Percentiles rank a stretch among this genome's conserved stretches.
Conservation (phyloP, 148 eudicot species). For the Salicornia ramosissima region DNA sequence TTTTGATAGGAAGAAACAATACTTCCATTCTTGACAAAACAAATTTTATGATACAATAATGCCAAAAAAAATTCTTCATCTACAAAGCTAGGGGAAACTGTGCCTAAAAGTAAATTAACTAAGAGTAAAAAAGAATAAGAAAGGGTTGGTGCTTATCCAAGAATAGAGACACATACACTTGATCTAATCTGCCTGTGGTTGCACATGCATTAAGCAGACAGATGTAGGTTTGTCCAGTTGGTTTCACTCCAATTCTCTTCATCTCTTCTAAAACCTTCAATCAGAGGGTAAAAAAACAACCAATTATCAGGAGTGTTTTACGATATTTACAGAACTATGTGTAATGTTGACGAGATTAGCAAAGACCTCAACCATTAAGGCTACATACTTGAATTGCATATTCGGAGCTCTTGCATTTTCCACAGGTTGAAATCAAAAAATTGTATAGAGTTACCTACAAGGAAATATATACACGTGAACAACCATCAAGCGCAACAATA, state of each 20-base stretch:
- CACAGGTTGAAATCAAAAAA: constrained; percentile 79
- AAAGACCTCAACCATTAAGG: constrained; percentile 10
- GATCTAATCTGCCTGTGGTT: constrained; percentile 69
- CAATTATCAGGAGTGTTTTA: neutral
- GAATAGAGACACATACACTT: constrained; percentile 56
- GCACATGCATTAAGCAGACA: constrained; percentile 95
- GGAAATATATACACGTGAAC: constrained; percentile 11
- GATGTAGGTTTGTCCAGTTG: constrained; percentile 85
- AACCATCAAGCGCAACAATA: neutral
- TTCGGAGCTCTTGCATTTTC: constrained; percentile 67
- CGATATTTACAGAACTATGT: constrained; percentile 2
- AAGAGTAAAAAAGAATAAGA: neutral
- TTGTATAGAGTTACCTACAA: constrained; percentile 74
- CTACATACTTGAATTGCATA: constrained; percentile 61
- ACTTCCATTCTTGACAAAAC: neutral
- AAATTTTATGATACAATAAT: no score
- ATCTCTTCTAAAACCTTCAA: constrained; percentile 84
- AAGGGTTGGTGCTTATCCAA: neutral
- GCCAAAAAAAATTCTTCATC: neutral
- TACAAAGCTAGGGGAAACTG: neutral
- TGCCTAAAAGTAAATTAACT: neutral
- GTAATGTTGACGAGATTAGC: no score
- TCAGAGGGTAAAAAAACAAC: constrained; percentile 4
- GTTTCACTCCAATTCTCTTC: constrained; percentile 88
- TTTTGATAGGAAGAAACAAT: neutral